Base-by-base conservation (phyloP, 768 basidiomycete genomes). In the Mycena pura region DNA sequence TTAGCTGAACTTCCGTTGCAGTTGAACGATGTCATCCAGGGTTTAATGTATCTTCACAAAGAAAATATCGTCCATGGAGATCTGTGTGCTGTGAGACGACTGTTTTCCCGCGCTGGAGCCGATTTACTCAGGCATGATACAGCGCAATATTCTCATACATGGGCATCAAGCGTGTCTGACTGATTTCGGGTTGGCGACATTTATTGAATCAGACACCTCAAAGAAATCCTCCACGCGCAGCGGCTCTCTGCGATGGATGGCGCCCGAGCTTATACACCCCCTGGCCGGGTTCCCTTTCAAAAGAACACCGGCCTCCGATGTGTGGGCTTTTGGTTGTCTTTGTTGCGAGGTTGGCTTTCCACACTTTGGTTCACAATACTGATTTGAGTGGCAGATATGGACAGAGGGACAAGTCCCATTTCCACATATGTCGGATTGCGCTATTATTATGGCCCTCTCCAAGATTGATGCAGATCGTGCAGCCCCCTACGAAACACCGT, bases 61-160 rank as follows among this genome's bases (percentile, higher is more conserved):
- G 49, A 51, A 21, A 51, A 51, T 28, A 51, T 51, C 22, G 49
- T 40, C 15, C 49, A 51, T 13, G 49, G 49, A 15, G 49, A 51
- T 51, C 24, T 51, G 10, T 51, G 49, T 40, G 49, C 7, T 15
- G 49, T 51, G 27, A 40, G 49, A 25, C 10, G 34, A 1, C 15
- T 11, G 14, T 45, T 15, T 10, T 19, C 44, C 4, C 9, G 15
- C 3, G 11, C 11, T 28, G 25, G 21, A 19, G 3, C 3, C 44
- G 7, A 28, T 28, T 45, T 28, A 27, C 25, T 11, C 4, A 45
- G 17, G 17, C 25, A 27, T 28, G 34, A 28, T 19, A 6, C 22
- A 51, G 49, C 49, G 49, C 2, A 51, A 51, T 21, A 40, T 51
- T 39, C 49, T 51, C 36, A 40, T 51, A 15, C 9, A 51, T 4